Evolutionary conservation across 805 yeast genomes (phyloP).

Genomic region (Kuraishia piskuri): DNA sequence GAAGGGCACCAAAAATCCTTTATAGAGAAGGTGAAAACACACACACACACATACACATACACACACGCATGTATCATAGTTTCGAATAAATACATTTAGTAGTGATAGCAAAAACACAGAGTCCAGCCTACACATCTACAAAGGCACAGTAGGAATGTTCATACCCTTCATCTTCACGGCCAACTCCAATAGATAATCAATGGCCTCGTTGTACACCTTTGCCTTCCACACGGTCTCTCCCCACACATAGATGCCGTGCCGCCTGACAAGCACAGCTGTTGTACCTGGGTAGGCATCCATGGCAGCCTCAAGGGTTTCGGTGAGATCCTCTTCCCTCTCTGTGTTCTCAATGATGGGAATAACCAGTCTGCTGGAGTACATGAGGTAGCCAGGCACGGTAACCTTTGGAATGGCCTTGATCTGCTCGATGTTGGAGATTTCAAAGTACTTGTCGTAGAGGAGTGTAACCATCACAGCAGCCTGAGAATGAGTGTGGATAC

Average conservation of each 20-base stretch:
- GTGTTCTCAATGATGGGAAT: constrained; percentile 91
- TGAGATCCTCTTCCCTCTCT: constrained; percentile 80
- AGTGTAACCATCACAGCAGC: constrained; percentile 77
- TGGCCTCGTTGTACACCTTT: constrained; percentile 85
- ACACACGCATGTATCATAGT: background rate
- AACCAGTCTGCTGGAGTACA: constrained; percentile 63
- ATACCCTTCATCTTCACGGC: constrained; percentile 74
- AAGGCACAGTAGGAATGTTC: constrained; percentile 45
- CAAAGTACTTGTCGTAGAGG: constrained; percentile 61
- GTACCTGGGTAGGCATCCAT: constrained; percentile 66
- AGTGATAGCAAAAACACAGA: constrained; percentile 6
- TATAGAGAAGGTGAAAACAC: constrained; percentile 5
- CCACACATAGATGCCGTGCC: constrained; percentile 98
- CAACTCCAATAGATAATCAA: constrained; percentile 79
- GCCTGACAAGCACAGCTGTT: constrained; percentile 80
- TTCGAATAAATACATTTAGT: background rate
- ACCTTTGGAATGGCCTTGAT: constrained; percentile 83
- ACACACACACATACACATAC: too few relatives aligned
- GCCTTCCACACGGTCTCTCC: constrained; percentile 91
- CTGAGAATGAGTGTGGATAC: constrained; percentile 92
- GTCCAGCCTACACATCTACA: constrained; percentile 5
- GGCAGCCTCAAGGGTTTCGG: constrained; percentile 54
- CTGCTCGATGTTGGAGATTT: constrained; percentile 78
- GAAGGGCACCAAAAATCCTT: constrained; percentile 22
- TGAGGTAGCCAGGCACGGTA: constrained; percentile 57